Evolutionary conservation across 441 rosid genomes (phyloP), one percentile per base, ranked within the genome.

Genomic region (Melastoma candidum): DNA sequence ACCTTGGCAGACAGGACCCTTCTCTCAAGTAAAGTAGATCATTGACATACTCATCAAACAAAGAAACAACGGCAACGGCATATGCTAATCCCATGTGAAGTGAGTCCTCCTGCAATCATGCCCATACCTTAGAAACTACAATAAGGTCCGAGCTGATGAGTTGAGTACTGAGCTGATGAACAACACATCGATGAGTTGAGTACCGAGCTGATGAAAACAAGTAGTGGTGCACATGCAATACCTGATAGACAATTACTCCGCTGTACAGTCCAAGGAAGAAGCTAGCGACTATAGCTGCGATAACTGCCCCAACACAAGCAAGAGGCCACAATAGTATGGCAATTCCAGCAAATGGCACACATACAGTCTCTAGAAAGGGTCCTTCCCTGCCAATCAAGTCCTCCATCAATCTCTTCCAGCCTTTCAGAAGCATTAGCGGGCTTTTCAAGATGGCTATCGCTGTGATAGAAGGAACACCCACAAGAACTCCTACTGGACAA

Each of bases 341-440:
- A 50, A 90, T 75, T 66, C 85, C 90, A 5, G 97, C 96, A 74
- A 90, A 87, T 14, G 96, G 96, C 67, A 87, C 93, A 67, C 97
- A 90, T 0, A 80, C 84, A 0, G 81, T 81, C 74, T 90, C 95
- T 77, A 85, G 63, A 70, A 90, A 90, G 0, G 95, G 95, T 32
- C 97, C 96, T 61, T 90, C 93, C 67, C 96, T 66, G 17, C 97
- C 96, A 36, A 87, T 77, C 73, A 87, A 73, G 64, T 90, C 96
- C 71, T 90, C 95, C 26, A 90, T 61, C 6, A 87, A 77, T 74
- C 96, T 78, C 73, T 80, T 87, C 96, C 95, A 87, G 60, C 96
- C 97, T 76, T 47, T 77, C 57, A 83, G 71, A 64, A 87, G 63
- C 97, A 87, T 87, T 52, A 69, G 81, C 1, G 96, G 97, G 65